Evolutionary conservation across 352 stramenopile genomes (phyloP).

Genomic region (Globisporangium cederbergense): DNA sequence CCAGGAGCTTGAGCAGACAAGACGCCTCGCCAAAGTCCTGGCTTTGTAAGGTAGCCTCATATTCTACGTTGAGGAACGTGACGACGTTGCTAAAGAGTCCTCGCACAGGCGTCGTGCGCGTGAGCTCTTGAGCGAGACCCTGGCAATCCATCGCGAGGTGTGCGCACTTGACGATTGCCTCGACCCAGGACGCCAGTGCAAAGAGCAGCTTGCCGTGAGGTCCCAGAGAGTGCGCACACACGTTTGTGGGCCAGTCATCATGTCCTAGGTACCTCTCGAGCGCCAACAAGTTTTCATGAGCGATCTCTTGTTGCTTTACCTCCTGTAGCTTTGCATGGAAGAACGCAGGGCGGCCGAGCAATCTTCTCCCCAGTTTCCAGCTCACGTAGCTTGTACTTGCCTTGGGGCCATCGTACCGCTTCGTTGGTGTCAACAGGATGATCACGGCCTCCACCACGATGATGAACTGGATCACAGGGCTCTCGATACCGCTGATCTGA

Average conservation of each 20-base stretch:
- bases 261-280: constrained; percentile 60
- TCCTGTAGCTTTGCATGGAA: constrained; percentile 48
- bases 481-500: constrained; percentile 13
- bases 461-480: constrained; percentile 30
- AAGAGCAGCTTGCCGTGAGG: constrained; percentile 34
- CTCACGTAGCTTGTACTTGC: constrained; percentile 48
- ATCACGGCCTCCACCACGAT: constrained; percentile 81
- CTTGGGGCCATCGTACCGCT: constrained; percentile 57
- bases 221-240: constrained; percentile 26
- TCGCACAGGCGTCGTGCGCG: constrained; percentile 38
- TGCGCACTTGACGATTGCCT: constrained; percentile 37
- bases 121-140: constrained; percentile 46
- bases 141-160: constrained; percentile 39
- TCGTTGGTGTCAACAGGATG: constrained; percentile 67
- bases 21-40: constrained; percentile 21
- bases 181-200: constrained; percentile 49
- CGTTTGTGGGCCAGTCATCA: constrained; percentile 39
- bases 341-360: constrained; percentile 46
- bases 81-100: constrained; percentile 71
- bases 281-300: constrained; percentile 46
- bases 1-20: constrained; percentile 46
- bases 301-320: constrained; percentile 37
- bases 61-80: constrained; percentile 32
- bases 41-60: constrained; percentile 1
- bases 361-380: constrained; percentile 55